phyloP scores from a whole-genome alignment of 1,284 basidiomycete genomes.

The Melampsora americana region DNA sequence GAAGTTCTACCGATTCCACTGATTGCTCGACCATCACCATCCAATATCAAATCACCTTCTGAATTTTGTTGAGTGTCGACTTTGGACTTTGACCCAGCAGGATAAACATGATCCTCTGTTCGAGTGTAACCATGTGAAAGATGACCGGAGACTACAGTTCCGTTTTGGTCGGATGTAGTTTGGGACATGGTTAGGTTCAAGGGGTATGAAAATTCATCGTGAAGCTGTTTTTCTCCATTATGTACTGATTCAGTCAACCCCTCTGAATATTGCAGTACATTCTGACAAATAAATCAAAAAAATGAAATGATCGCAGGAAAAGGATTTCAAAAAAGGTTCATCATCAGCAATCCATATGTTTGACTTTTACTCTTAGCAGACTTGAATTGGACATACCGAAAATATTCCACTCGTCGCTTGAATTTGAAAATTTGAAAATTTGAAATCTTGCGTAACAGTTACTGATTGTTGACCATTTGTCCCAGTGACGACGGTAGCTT shows the following conservation, averaged over 20 bases:
- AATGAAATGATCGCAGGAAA: too few species aligned
- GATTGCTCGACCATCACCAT: slow-evolving; percentile 18
- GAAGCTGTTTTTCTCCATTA: neutral
- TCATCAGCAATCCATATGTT: neutral
- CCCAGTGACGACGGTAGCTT: slow-evolving; percentile 25
- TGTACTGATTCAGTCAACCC: slow-evolving; percentile 7
- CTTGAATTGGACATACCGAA: neutral
- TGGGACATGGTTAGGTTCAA: slow-evolving; percentile 8
- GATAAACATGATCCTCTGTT: neutral
- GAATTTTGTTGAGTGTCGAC: slow-evolving; percentile 21
- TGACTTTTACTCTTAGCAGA: neutral
- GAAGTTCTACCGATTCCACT: slow-evolving; percentile 19
- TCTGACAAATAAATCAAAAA: neutral
- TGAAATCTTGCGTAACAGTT: neutral
- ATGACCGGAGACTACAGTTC: slow-evolving; percentile 9
- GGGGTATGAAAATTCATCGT: slow-evolving; percentile 25
- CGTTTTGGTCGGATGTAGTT: neutral
- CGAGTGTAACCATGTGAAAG: slow-evolving; percentile 15
- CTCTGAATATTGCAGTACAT: neutral
- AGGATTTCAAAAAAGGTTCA: too few species aligned
- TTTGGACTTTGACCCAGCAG: neutral
- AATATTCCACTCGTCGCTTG: neutral
- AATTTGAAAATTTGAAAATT: neutral
- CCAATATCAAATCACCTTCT: slow-evolving; percentile 4
- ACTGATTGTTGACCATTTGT: slow-evolving; percentile 10